A percentile compares a stretch with the other conserved stretches of the same genome.
Conservation (phyloP, 495 filamentous ascomycete species). For the Tuber indicum region DNA sequence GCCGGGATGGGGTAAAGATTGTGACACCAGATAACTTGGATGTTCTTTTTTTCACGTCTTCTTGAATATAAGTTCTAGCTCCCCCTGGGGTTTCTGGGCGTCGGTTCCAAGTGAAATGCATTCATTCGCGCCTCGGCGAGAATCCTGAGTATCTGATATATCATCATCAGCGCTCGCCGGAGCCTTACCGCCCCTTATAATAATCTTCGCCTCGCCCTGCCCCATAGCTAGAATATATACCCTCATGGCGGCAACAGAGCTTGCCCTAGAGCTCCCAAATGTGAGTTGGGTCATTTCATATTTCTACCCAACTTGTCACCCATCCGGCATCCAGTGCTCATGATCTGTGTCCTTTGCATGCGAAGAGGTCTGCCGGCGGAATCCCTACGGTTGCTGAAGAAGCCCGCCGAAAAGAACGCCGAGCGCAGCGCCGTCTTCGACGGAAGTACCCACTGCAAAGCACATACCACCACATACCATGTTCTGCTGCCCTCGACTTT, state of each 20-base stretch:
- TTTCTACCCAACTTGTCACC: background rate
- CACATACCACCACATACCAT: slow-evolving; percentile 30
- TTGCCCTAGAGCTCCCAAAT: slow-evolving; percentile 12
- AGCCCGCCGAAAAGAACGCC: slow-evolving; percentile 10
- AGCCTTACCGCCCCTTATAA: background rate
- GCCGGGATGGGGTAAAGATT: background rate
- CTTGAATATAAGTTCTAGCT: background rate
- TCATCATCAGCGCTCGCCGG: background rate
- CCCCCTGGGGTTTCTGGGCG: background rate
- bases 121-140: background rate
- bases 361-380: background rate
- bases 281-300: slow-evolving; percentile 11
- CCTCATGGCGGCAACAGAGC: slow-evolving; percentile 4
- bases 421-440: slow-evolving; percentile 9
- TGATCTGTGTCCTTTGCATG: background rate
- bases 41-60: background rate
- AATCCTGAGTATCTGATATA: background rate
- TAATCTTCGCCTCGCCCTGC: background rate
- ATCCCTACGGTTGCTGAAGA: slow-evolving; percentile 6
- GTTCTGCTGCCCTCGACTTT: slow-evolving; percentile 30
- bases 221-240: background rate
- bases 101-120: background rate
- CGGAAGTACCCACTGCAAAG: background rate
- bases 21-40: background rate
- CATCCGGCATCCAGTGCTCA: background rate